Base-by-base conservation (phyloP, 257 asterid species). In the Solanum dulcamara region DNA sequence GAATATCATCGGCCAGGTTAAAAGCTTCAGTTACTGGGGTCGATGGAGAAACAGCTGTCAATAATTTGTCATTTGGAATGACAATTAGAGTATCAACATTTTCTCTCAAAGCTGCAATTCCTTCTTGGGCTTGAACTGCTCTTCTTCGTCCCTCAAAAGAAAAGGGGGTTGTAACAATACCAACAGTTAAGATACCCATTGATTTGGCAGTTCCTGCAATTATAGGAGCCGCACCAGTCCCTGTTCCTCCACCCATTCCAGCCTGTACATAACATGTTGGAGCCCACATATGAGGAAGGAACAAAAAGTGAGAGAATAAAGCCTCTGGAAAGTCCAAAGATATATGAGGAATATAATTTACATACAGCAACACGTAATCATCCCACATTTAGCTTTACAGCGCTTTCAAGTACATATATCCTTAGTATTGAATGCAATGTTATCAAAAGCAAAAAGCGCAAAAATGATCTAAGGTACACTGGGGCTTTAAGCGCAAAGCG, bases 171-270 rank as follows among this genome's bases (percentile, higher is more conserved):
- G 99, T 96, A 67, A 96, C 98, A 83, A 96, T 94, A 26, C 99
- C 99, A 79, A 96, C 98, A 38, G 99, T 96, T 88, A 96, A 91
- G 84, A 94, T 94, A 62, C 99, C 99, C 98, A 94, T 92, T 67
- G 98, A 88, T 87, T 94, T 96, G 84, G 98, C 97, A 44, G 93
- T 86, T 48, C 97, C 98, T 55, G 99, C 99, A 85, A 96, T 93
- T 83, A 96, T 88, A 84, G 99, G 99, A 86, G 98, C 99, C 84
- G 92, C 99, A 80, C 99, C 99, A 40, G 99, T 94, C 57, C 99
- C 98, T 42, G 98, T 96, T 85, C 98, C 99, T 81, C 99, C 99
- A 74, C 99, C 99, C 99, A 96, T 96, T 89, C 98, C 99, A 86
- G 98, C 97, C 98, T 96, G 95, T 82, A 87, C 59, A 70, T 50